Base-by-base conservation (phyloP, 2,329 filamentous ascomycete species). In the Aspergillus awamori region DNA sequence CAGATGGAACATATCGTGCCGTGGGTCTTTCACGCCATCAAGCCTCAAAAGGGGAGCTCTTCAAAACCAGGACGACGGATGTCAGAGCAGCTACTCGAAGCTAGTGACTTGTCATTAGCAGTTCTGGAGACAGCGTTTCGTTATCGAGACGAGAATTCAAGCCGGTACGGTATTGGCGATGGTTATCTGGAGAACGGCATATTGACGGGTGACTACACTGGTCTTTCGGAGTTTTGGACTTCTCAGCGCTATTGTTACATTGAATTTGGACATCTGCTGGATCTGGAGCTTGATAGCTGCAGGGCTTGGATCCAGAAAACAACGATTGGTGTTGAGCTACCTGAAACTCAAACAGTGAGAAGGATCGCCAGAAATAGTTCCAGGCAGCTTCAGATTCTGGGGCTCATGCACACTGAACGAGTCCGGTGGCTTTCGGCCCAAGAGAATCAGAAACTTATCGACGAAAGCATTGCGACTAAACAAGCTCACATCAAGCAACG, bases 181-280 rank as follows among this genome's bases (percentile, higher is more conserved):
- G 90, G 93, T 65, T 79, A 85, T 55, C 76, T 95, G 33, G 81
- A 87, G 53, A 81, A 89, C 65, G 89, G 89, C 6, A 84, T 92
- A 24, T 76, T 91, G 8, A 78, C 80, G 2, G 79, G 83, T 15
- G 85, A 86, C 48, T 93, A 92, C 70, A 83, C 88, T 20, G 86
- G 83, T 10, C 82, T 97, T 8, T 86, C 89, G 0, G 88, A 91
- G 62, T 90, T 93, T 48, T 99, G 95, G 95, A 97, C 93, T 0
- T 93, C 91, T 15, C 87, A 75, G 47, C 67, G 63, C 45, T 71
- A 77, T 49, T 73, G 73, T 30, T 79, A 77, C 57, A 64, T 69
- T 36, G 76, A 79, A 66, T 75, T 72, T 6, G 70, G 74, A 8
- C 70, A 76, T 59, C 64, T 79, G n/a, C 67, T 79, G 48, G 74